Conservation (phyloP, 2,329 filamentous ascomycete species). For the Cucurbitaria berberidis region DNA sequence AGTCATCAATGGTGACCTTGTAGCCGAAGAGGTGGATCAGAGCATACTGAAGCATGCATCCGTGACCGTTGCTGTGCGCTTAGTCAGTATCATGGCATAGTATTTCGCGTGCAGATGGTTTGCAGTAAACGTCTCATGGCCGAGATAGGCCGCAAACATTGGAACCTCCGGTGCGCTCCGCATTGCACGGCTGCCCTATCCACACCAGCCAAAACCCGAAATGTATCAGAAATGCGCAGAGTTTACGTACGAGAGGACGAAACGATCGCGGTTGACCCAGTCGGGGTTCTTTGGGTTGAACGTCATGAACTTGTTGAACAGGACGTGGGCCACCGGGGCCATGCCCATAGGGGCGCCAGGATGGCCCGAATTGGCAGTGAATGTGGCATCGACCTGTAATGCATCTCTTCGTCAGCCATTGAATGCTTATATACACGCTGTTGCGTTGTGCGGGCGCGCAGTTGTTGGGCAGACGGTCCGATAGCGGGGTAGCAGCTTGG, state of each 20-base stretch:
- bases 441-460: conserved; percentile 4
- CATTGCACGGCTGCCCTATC: conserved; percentile 3
- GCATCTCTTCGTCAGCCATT: conserved; percentile 41
- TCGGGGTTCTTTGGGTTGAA: conserved; percentile 99
- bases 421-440: conserved; percentile 9
- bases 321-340: conserved; percentile 94
- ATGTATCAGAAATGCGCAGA: not conserved
- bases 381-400: conserved; percentile 91
- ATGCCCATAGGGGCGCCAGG: conserved; percentile 97
- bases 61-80: conserved; percentile 84
- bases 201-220: not conserved
- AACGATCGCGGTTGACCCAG: conserved; percentile 97
- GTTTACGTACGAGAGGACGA: conserved; percentile 95
- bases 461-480: conserved; percentile 25
- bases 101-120: too few relatives aligned
- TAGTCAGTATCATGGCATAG: conserved; percentile 27
- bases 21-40: conserved; percentile 97
- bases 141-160: conserved; percentile 14
- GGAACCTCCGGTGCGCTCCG: too few relatives aligned
- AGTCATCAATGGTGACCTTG: conserved; percentile 81
- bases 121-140: conserved; percentile 4
- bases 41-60: conserved; percentile 99
- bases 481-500: conserved; percentile 42
- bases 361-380: conserved; percentile 95
- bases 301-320: conserved; percentile 99